These are phyloP conservation scores for Pisolithus marmoratus DNA, from an alignment of 768 basidiomycete genomes.

Conservation along the genomic window DNA sequence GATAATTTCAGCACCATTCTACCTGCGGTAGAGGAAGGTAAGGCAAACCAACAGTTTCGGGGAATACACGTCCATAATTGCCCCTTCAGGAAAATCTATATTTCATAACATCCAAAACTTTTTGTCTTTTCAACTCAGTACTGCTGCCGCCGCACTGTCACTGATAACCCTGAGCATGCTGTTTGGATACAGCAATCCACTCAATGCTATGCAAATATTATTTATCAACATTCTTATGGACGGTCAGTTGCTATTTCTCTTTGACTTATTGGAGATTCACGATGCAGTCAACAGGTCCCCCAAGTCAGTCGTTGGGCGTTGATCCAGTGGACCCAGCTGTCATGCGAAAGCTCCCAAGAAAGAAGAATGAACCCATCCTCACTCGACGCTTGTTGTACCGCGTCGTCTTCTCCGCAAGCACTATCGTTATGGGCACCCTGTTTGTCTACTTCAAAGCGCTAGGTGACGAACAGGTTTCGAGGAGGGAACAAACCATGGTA, in stretches of 20 bases:
- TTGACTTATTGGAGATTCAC: not conserved
- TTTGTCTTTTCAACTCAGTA: constrained; percentile 93
- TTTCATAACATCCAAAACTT: constrained; percentile 99
- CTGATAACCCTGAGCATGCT: constrained; percentile 92
- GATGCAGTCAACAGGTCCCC: constrained; percentile 55
- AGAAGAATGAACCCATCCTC: constrained; percentile 88
- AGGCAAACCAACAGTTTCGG: constrained; percentile 4
- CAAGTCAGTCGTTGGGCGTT: constrained; percentile 92
- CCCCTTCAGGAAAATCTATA: constrained; percentile 77
- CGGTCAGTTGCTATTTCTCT: constrained; percentile 40
- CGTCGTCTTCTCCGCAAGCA: constrained; percentile 88
- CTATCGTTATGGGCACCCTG: constrained; percentile 85
- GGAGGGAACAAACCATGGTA: constrained; percentile 95
- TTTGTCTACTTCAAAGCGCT: constrained; percentile 83
- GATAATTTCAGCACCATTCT: constrained; percentile 96
- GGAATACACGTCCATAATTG: not conserved
- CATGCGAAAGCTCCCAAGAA: constrained; percentile 90
- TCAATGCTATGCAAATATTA: constrained; percentile 99
- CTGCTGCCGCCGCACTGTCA: constrained; percentile 93
- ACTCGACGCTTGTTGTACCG: constrained; percentile 65
- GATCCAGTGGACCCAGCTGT: constrained; percentile 93
- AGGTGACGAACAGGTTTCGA: constrained; percentile 76
- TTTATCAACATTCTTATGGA: constrained; percentile 99
- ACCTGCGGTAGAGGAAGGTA: constrained; percentile 91
- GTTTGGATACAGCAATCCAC: constrained; percentile 82